Base-by-base conservation (phyloP, 108 stramenopile species). In the Skeletonema menzelii region DNA sequence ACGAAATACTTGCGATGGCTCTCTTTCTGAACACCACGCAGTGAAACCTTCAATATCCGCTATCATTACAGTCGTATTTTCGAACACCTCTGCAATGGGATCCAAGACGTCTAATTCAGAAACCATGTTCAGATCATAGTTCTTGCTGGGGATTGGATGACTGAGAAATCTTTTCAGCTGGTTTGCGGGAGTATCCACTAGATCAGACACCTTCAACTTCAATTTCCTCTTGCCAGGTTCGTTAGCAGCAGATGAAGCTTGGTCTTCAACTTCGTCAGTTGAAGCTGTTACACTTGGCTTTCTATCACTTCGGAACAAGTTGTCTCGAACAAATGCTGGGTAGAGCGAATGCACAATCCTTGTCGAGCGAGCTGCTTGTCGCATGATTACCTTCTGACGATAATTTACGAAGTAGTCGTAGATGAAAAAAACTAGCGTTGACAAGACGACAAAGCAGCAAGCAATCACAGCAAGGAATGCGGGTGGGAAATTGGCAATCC, bases 1-100 rank as follows among this genome's bases (percentile, higher is more conserved):
- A 58, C 62, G 72, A 56, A 86, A 86, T 0, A 86, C 82, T 40
- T 86, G 79, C 8, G 63, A 22, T 19, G 85, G 85, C 60, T 81
- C 79, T 15, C 79, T 42, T 34, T 78, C 80, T 8, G 82, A 84
- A 32, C 70, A 63, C 85, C 85, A 86, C 22, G 79, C 82, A 13
- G 85, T 86, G 30, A 86, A 86, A 24, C 83, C 83, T 37, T 69
- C 70, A 71, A 87, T 84, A 47, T 86, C 85, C 1, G 85, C 59
- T 42, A 60, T 42, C 59, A 60, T 35, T 6, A 60, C 38, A 17
- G 59, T 60, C 28, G 37, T 42, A 60, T 60, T 42, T 13, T 60
- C 38, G 19, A 42, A 60, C 28, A 60, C 28, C 15, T 60, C 59
- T 60, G 59, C 59, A 10, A 60, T 60, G 28, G 59, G 59, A 60